Evolutionary conservation across 2,329 filamentous ascomycete genomes (phyloP).

Genomic region (Cytospora piceae): DNA sequence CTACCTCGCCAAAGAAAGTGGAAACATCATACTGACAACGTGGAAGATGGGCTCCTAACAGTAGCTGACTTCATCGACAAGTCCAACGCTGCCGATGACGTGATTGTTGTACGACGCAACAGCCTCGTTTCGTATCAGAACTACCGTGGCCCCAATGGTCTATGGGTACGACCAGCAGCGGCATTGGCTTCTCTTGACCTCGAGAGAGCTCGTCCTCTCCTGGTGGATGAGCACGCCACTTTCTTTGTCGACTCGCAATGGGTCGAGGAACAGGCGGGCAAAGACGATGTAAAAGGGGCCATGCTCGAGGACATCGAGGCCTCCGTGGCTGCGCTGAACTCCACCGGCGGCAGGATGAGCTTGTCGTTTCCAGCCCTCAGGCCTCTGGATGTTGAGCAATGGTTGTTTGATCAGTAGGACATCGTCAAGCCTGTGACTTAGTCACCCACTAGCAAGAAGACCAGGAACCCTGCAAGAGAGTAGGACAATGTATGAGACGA

Average conservation of each 20-base stretch:
- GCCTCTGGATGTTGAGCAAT: slow-evolving; percentile 4
- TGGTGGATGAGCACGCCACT: slow-evolving; percentile 24
- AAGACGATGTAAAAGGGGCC: not conserved
- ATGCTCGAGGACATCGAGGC: slow-evolving; percentile 7
- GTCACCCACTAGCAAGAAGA: not conserved
- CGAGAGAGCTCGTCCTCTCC: slow-evolving; percentile 29
- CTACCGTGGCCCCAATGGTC: slow-evolving; percentile 4
- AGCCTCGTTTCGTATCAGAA: slow-evolving; percentile 41
- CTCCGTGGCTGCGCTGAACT: slow-evolving; percentile 11
- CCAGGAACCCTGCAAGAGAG: not conserved
- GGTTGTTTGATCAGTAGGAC: slow-evolving; percentile 13
- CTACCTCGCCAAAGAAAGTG: not conserved
- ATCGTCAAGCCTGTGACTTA: not conserved
- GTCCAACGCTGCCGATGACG: slow-evolving; percentile 38
- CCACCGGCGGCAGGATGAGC: slow-evolving; percentile 2
- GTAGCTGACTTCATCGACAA: slow-evolving; percentile 45
- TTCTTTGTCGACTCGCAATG: slow-evolving; percentile 13
- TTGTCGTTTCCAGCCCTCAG: slow-evolving; percentile 9
- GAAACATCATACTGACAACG: not conserved
- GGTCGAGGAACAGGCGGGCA: slow-evolving; percentile 18
- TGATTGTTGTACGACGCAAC: slow-evolving; percentile 46
- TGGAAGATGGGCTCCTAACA: slow-evolving; percentile 39
- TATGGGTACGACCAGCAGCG: slow-evolving; percentile 14
- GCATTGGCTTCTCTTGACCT: slow-evolving; percentile 28
- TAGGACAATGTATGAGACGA: slow-evolving; percentile 2